Evolutionary conservation across 1,284 basidiomycete genomes (phyloP).

Genomic region (Rhodotorula sp.): DNA sequence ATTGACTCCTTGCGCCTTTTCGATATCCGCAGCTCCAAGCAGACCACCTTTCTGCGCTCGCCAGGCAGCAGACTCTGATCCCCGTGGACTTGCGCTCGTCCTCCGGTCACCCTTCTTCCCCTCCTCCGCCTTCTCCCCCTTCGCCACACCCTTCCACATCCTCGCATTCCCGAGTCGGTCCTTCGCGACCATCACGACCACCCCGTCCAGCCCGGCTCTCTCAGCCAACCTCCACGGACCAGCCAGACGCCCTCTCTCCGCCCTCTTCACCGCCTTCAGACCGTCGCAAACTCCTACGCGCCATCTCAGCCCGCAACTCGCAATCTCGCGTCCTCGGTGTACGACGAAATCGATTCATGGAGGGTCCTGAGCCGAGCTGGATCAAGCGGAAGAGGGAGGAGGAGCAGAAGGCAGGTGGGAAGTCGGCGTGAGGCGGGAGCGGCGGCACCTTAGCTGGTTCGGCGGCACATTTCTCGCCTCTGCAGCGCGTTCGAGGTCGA

Average conservation of each 20-base stretch:
- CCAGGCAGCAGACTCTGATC: conserved; percentile 8
- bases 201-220: neutral
- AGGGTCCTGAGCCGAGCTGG: conserved; percentile 35
- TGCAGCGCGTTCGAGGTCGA: too few species aligned
- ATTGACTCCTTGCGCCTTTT: neutral
- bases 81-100: conserved; percentile 23
- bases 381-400: conserved; percentile 1
- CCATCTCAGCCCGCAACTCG: conserved; percentile 1
- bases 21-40: conserved; percentile 16
- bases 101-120: neutral
- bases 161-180: neutral
- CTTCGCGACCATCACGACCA: neutral
- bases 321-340: neutral
- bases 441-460: neutral
- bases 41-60: conserved; percentile 7
- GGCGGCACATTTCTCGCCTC: too few species aligned
- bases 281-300: conserved; percentile 12
- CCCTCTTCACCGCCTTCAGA: neutral
- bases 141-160: neutral
- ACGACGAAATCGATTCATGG: conserved; percentile 28
- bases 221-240: fast-evolving
- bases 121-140: neutral
- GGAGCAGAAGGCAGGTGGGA: neutral
- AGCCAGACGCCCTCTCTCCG: neutral
- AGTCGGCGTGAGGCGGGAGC: neutral